phyloP scores from a whole-genome alignment of 345 rosid genomes.

The Aethionema arabicum region DNA sequence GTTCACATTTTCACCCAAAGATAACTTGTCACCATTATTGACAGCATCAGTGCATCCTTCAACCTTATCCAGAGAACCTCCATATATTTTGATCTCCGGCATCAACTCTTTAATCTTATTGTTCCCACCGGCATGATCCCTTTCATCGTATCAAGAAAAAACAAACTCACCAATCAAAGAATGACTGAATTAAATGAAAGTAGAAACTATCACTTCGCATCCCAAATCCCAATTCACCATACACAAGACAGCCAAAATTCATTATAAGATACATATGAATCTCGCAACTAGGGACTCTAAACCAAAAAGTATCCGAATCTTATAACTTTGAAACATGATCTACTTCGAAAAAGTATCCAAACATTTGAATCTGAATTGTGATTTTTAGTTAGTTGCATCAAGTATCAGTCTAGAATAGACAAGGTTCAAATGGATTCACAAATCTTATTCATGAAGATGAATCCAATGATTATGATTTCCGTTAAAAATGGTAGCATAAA shows the following conservation, averaged over 20 bases:
- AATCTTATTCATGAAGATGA: too few species aligned
- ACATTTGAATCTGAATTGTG: background rate
- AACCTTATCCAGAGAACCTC: slow-evolving; percentile 85
- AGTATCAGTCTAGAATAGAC: background rate
- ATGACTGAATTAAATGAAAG: background rate
- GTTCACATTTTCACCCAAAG: slow-evolving; percentile 52
- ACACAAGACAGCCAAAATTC: background rate
- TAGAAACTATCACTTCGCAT: background rate
- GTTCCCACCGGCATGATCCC: slow-evolving; percentile 98
- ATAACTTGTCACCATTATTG: slow-evolving; percentile 68
- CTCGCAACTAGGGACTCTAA: background rate
- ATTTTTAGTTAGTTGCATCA: background rate
- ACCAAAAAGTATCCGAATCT: background rate
- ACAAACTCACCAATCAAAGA: slow-evolving; percentile 3
- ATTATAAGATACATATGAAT: background rate
- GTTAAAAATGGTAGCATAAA: background rate
- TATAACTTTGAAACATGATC: background rate
- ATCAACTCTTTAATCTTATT: slow-evolving; percentile 68
- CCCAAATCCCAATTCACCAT: slow-evolving; percentile 6
- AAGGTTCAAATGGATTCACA: background rate
- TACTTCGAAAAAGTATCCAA: slow-evolving; percentile 8
- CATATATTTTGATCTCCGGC: slow-evolving; percentile 78
- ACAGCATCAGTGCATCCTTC: slow-evolving; percentile 68
- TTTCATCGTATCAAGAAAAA: slow-evolving; percentile 19
- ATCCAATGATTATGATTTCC: too few species aligned